phyloP scores from a whole-genome alignment of 371 early-diverging fungal species.

The Mucor indicus region DNA sequence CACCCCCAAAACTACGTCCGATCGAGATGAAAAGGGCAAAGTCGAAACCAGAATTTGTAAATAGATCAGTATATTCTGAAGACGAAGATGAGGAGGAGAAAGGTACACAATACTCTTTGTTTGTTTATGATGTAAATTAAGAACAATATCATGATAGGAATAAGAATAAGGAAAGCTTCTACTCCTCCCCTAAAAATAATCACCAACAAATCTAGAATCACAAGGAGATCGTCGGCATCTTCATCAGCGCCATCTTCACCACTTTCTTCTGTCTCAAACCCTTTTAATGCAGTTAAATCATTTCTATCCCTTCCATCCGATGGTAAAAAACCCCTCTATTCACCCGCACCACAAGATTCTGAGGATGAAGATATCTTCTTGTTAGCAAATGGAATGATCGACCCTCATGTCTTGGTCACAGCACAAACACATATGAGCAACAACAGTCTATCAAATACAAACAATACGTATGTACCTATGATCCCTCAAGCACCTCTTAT shows the following conservation, averaged over 20 bases:
- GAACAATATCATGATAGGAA: no score
- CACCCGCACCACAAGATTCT: background rate
- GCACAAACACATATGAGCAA: conserved; percentile 45
- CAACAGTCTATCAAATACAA: conserved; percentile 18
- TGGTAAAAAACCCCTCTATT: conserved; percentile 6
- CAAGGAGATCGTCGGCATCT: conserved; percentile 17
- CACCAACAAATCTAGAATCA: background rate
- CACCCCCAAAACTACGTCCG: conserved; percentile 27
- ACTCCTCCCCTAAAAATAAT: conserved; percentile 1
- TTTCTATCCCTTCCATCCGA: conserved; percentile 14
- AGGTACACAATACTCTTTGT: no score
- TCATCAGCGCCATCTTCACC: conserved; percentile 11
- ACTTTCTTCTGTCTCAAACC: conserved; percentile 10
- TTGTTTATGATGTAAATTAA: background rate
- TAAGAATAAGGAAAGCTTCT: conserved; percentile 1
- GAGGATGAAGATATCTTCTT: conserved; percentile 8
- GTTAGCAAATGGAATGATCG: conserved; percentile 36
- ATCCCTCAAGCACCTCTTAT: conserved; percentile 41
- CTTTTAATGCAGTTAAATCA: conserved; percentile 24
- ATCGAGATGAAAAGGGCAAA: background rate
- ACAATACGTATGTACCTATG: conserved; percentile 19
- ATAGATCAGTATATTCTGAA: background rate
- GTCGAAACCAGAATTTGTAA: background rate
- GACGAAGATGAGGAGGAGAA: no score
- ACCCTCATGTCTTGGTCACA: conserved; percentile 35